Evolutionary conservation across 495 filamentous ascomycete species (phyloP).

Genomic region (Xylaria telfairii): DNA sequence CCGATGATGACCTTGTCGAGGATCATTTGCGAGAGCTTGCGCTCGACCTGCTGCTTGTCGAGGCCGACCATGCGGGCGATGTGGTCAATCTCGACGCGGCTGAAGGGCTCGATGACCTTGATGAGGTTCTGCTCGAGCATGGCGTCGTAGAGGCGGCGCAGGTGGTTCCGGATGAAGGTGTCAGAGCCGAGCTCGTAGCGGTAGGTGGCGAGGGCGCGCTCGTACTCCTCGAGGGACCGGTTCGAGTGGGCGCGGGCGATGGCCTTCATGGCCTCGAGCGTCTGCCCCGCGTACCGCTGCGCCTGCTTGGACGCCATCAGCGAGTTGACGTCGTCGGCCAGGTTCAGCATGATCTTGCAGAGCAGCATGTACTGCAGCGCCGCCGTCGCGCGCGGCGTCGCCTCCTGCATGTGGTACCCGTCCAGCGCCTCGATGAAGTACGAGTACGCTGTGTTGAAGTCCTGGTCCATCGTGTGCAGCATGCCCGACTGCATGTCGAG

Average conservation of each 20-base stretch:
- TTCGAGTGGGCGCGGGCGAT: constrained; percentile 94
- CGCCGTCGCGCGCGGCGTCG: constrained; percentile 80
- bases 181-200: constrained; percentile 91
- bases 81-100: constrained; percentile 93
- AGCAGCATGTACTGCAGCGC: constrained; percentile 99
- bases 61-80: constrained; percentile 96
- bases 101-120: constrained; percentile 99
- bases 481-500: constrained; percentile 99
- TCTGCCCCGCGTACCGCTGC: constrained; percentile 90
- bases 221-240: constrained; percentile 94
- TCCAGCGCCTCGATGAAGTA: constrained; percentile 99
- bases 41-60: constrained; percentile 95
- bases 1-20: constrained; percentile 98
- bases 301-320: constrained; percentile 94
- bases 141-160: constrained; percentile 92
- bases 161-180: constrained; percentile 92
- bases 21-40: constrained; percentile 98
- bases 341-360: constrained; percentile 99
- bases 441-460: constrained; percentile 97
- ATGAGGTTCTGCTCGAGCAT: constrained; percentile 99
- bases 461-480: constrained; percentile 96
- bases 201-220: constrained; percentile 86
- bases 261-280: constrained; percentile 97
- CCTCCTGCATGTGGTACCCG: constrained; percentile 93
- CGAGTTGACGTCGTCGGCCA: constrained; percentile 91